Evolutionary conservation across 306 rosid species (phyloP), one percentile per base, ranked within the genome.

Genomic region (Begonia loranthoides): DNA sequence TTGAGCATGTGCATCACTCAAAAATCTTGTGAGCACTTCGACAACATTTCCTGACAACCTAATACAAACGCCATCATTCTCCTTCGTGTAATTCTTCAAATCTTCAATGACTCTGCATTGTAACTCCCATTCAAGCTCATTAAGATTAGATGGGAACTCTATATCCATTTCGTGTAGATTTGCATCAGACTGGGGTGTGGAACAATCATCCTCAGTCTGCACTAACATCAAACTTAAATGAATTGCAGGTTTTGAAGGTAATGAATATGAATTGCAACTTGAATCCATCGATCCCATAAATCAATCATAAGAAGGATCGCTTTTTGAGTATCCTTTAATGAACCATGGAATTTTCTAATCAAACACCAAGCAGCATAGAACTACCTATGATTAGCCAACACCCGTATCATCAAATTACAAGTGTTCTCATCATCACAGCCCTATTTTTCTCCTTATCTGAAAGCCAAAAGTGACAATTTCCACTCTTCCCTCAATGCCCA

Each of bases 251-350:
- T 67, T 74, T 56, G 52, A 52, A 51, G 28, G 71, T 0, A 72
- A 73, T 21, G 62, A 70, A 55, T 75, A 86, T 16, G 93, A 87
- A 67, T 47, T 51, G 55, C 52, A 67, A 79, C 87, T 74, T 45
- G 59, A 16, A 63, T 92, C 84, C 62, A 73, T 19, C 21, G 93
- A 81, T 49, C 83, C 94, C 58, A 87, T 57, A 93, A 77, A 53
- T 89, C 97, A 72, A 89, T 79, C 87, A 89, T 84, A 28, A 70
- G 62, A 57, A 82, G 79, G 94, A 84, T 75, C 21, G 94, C 87
- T 28, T 63, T 71, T 41, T 76, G 69, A 0, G 90, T 72, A 63
- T 76, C 68, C 58, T 82, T 49, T 41, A 73, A 70, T 60, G 79
- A 74, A 9, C 68, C 64, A 55, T 73, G 87, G 76, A 89, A 70